Conservation (phyloP, 1,139 yeast species). For the Suzukiozyma palmioleophila region DNA sequence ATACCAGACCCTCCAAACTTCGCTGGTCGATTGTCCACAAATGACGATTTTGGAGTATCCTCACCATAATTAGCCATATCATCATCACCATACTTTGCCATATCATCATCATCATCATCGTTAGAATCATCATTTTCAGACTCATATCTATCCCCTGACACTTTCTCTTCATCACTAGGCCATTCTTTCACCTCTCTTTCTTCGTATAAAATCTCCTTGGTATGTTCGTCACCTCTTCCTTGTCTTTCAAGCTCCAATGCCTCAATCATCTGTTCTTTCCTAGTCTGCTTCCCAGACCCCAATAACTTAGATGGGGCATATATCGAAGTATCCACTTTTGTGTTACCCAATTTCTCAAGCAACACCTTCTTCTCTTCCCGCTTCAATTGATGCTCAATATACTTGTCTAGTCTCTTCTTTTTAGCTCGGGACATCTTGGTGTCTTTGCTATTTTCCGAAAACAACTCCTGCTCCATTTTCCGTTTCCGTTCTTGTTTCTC, state of each 20-base stretch:
- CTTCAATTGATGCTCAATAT: slow-evolving; percentile 81
- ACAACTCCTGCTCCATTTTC: slow-evolving; percentile 54
- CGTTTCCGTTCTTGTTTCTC: slow-evolving; percentile 67
- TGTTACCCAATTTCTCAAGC: slow-evolving; percentile 64
- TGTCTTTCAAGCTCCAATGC: slow-evolving; percentile 71
- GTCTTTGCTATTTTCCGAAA: slow-evolving; percentile 52
- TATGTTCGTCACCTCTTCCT: slow-evolving; percentile 65
- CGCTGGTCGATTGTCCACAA: slow-evolving; percentile 70
- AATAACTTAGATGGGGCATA: slow-evolving; percentile 70
- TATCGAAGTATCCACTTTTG: slow-evolving; percentile 67
- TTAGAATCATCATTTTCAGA: slow-evolving; percentile 11
- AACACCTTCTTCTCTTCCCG: slow-evolving; percentile 83
- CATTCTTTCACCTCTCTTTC: slow-evolving; percentile 63
- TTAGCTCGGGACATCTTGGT: slow-evolving; percentile 69
- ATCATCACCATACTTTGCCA: slow-evolving; percentile 15
- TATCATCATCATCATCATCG: slow-evolving; percentile 22
- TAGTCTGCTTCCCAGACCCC: slow-evolving; percentile 75
- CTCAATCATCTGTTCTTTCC: slow-evolving; percentile 64
- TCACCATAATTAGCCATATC: slow-evolving; percentile 17
- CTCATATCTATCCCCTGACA: slow-evolving; percentile 7
- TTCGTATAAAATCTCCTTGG: slow-evolving; percentile 64
- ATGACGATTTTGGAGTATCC: slow-evolving; percentile 38
- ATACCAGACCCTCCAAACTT: slow-evolving; percentile 55
- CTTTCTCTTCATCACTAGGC: slow-evolving; percentile 27
- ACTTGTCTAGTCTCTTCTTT: slow-evolving; percentile 71